These are phyloP conservation scores for Xerocomellus dryophilus DNA, from an alignment of 768 basidiomycete species.

Conservation along the genomic window DNA sequence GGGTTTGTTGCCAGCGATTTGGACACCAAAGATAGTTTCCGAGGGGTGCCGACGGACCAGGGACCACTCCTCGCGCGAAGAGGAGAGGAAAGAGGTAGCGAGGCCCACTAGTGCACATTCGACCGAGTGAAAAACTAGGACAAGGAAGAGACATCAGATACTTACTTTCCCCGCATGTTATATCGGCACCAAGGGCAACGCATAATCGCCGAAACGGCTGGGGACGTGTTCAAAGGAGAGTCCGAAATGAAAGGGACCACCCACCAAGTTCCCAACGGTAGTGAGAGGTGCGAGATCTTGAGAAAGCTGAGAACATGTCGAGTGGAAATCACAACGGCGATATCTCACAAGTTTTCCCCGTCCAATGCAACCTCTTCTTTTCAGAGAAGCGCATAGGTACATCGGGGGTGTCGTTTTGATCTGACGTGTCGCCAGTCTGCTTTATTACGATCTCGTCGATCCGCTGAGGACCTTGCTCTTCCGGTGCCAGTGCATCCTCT, in stretches of 20 bases:
- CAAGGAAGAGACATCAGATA: background rate
- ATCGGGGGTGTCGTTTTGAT: slow-evolving; percentile 60
- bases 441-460: slow-evolving; percentile 26
- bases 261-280: slow-evolving; percentile 90
- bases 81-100: slow-evolving; percentile 83
- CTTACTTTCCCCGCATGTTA: slow-evolving; percentile 91
- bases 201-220: slow-evolving; percentile 93
- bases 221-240: background rate
- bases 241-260: background rate
- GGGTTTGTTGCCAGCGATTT: slow-evolving; percentile 88
- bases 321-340: background rate
- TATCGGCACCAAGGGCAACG: slow-evolving; percentile 83
- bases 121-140: background rate
- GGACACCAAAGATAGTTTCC: slow-evolving; percentile 85
- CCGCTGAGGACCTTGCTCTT: slow-evolving; percentile 8
- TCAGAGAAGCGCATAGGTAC: slow-evolving; percentile 69
- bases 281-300: slow-evolving; percentile 78
- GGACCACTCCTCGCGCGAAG: slow-evolving; percentile 94
- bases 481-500: slow-evolving; percentile 1
- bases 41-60: slow-evolving; percentile 85
- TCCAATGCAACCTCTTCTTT: slow-evolving; percentile 86
- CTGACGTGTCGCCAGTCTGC: slow-evolving; percentile 35
- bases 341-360: slow-evolving; percentile 75
- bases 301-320: slow-evolving; percentile 29
- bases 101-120: slow-evolving; percentile 71